Percentiles rank a stretch among this genome's conserved stretches.
Conservation (phyloP, 2,329 filamentous ascomycete genomes). For the Exophiala sp. region DNA sequence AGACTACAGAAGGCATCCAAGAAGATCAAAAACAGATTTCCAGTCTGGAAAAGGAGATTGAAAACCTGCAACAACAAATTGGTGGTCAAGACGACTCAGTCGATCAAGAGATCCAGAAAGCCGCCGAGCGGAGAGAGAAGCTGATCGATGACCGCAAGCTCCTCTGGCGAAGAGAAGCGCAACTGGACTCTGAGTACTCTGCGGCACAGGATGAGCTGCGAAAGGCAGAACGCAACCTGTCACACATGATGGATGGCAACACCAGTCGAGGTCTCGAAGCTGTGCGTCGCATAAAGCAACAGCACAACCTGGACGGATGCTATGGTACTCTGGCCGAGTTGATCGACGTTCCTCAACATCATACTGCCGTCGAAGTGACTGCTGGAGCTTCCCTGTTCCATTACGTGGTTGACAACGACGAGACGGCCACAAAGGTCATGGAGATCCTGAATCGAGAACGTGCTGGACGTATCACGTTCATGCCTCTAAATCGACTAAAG, state of each 20-base stretch:
- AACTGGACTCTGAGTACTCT: conserved; percentile 71
- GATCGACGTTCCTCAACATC: conserved; percentile 83
- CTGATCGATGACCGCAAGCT: conserved; percentile 83
- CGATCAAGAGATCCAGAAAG: conserved; percentile 68
- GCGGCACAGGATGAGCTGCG: conserved; percentile 75
- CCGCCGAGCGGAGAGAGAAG: conserved; percentile 73
- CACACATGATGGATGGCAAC: conserved; percentile 82
- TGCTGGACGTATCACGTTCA: conserved; percentile 86
- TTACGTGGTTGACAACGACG: conserved; percentile 89
- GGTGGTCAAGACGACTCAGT: conserved; percentile 70
- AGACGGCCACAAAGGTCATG: conserved; percentile 77
- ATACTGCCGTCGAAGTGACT: conserved; percentile 86
- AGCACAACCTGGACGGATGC: conserved; percentile 76
- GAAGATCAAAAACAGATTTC: conserved; percentile 68
- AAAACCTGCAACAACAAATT: conserved; percentile 66
- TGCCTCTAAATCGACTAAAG: conserved; percentile 81
- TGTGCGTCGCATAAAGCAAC: conserved; percentile 75
- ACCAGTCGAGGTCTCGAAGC: conserved; percentile 84
- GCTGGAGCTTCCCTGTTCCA: conserved; percentile 92
- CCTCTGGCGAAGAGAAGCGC: conserved; percentile 84
- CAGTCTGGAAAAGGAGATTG: conserved; percentile 68
- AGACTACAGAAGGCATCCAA: conserved; percentile 77
- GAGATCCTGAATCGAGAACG: conserved; percentile 74
- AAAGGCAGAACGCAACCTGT: conserved; percentile 71
- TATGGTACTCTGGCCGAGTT: conserved; percentile 92